Conservation (phyloP, 2,329 filamentous ascomycete genomes). For the Xylariaceae sp. region DNA sequence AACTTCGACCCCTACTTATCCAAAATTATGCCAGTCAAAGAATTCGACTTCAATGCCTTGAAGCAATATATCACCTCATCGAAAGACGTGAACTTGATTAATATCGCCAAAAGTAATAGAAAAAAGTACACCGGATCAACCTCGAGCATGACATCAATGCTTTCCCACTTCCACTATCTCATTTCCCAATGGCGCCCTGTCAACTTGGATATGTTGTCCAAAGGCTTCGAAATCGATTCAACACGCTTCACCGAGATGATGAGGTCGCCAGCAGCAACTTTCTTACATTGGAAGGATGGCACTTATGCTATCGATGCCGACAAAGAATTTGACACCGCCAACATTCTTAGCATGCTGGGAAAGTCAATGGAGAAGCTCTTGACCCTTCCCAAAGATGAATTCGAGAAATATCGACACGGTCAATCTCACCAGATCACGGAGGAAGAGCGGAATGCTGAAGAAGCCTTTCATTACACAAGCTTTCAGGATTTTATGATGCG, state of each 20-base stretch:
- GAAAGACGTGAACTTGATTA: slow-evolving; percentile 68
- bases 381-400: slow-evolving; percentile 76
- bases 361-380: slow-evolving; percentile 96
- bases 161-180: slow-evolving; percentile 90
- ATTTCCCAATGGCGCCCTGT: slow-evolving; percentile 78
- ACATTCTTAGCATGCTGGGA: slow-evolving; percentile 84
- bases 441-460: slow-evolving; percentile 66
- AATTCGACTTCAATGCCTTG: slow-evolving; percentile 88
- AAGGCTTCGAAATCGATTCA: slow-evolving; percentile 59
- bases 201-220: slow-evolving; percentile 63
- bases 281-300: slow-evolving; percentile 77
- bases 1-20: slow-evolving; percentile 97
- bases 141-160: slow-evolving; percentile 86
- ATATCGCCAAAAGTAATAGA: slow-evolving; percentile 59
- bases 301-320: slow-evolving; percentile 94
- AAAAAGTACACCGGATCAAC: slow-evolving; percentile 92
- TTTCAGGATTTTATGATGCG: slow-evolving; percentile 88
- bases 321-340: slow-evolving; percentile 82
- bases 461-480: slow-evolving; percentile 84
- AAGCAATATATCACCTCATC: slow-evolving; percentile 90
- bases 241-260: slow-evolving; percentile 67
- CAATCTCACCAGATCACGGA: slow-evolving; percentile 66
- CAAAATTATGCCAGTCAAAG: slow-evolving; percentile 84
- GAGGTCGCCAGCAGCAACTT: slow-evolving; percentile 72
- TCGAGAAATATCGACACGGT: slow-evolving; percentile 73